Percentiles rank a stretch among this genome's conserved stretches.
Evolutionary conservation across 2,329 filamentous ascomycete genomes (phyloP).

Genomic region (Epicoccum nigrum): DNA sequence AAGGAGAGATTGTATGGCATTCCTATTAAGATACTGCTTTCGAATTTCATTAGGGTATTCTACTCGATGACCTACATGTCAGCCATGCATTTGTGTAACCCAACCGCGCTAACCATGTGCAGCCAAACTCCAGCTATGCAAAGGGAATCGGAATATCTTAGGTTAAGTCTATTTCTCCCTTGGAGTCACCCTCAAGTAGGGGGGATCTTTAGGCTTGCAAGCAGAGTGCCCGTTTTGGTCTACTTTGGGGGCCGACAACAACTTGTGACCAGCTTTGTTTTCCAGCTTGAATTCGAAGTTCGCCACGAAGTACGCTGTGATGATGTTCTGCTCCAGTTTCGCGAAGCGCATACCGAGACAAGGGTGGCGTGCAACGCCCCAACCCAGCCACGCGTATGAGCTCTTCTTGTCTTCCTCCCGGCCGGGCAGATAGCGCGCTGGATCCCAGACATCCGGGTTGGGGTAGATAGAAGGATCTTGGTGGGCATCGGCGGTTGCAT

Average conservation of each 20-base stretch:
- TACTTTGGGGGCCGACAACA: constrained; percentile 37
- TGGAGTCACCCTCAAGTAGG: constrained; percentile 50
- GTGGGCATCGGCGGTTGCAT: constrained; percentile 57
- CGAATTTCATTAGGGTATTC: background rate
- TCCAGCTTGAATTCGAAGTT: constrained; percentile 56
- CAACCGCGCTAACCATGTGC: background rate
- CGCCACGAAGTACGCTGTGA: constrained; percentile 57
- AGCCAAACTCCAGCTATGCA: background rate
- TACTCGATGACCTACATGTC: background rate
- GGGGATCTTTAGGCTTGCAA: constrained; percentile 47
- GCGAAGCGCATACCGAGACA: constrained; percentile 57
- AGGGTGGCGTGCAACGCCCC: constrained; percentile 52
- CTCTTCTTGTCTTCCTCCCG: constrained; percentile 56
- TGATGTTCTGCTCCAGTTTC: constrained; percentile 60
- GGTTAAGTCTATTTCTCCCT: constrained; percentile 22
- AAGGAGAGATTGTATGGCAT: background rate
- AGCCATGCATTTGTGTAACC: background rate
- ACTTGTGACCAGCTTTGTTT: constrained; percentile 49
- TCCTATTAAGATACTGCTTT: background rate
- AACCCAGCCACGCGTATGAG: constrained; percentile 45
- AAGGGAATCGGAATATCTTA: too few species aligned
- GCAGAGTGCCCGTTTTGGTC: constrained; percentile 50
- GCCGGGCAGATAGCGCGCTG: constrained; percentile 55
- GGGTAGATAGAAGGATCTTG: constrained; percentile 57
- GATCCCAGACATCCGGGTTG: constrained; percentile 59